Evolutionary conservation across 257 asterid species (phyloP), one percentile per base, ranked within the genome.

Genomic region (Thymus quinquecostatus): DNA sequence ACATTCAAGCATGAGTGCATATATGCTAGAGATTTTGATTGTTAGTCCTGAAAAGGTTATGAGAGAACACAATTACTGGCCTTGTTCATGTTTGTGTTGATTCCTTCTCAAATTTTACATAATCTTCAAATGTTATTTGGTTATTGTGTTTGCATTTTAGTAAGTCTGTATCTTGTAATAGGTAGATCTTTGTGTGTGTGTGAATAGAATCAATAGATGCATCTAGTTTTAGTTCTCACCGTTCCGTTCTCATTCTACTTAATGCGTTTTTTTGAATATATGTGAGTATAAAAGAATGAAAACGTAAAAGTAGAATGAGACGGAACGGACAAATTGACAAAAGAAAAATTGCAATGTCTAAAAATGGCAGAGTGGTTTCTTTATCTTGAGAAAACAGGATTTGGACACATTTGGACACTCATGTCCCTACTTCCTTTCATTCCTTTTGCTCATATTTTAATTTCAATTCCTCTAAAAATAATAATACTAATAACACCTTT

Each of bases 371-470:
- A 32, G 80, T 74, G 60, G 69, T 74, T 64, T 81, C 79, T 77
- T 79, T 85, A 78, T 86, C 87, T 73, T 54, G 32, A 77, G 82
- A 78, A 70, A 77, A 84, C 88, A 81, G 14, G 62, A 66, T 70
- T 84, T 84, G 80, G 78, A 84, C 81, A 74, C 78, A 77, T 82
- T 71, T 57, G 56, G 74, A 77, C 83, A 81, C 64, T 64, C 76
- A 68, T 75, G 83, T 77, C 86, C 82, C 83, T 60, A 75, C 84
- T 69, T 74, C 47, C 60, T 54, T 71, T 79, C 82, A 76, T 72
- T 62, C 80, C 85, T 84, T 71, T 77, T 77, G 77, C 76, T 77
- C 82, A 58, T 59, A 70, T 68, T 78, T 73, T 73, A 64, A 68
- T 76, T 72, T 60, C 60, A 28, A 40, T 7, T 41, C 3, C 3